Evolutionary conservation across 169 alveolate genomes (phyloP), one percentile per base, ranked within the genome.

Genomic region (Pseudocohnilembus persalinus): DNA sequence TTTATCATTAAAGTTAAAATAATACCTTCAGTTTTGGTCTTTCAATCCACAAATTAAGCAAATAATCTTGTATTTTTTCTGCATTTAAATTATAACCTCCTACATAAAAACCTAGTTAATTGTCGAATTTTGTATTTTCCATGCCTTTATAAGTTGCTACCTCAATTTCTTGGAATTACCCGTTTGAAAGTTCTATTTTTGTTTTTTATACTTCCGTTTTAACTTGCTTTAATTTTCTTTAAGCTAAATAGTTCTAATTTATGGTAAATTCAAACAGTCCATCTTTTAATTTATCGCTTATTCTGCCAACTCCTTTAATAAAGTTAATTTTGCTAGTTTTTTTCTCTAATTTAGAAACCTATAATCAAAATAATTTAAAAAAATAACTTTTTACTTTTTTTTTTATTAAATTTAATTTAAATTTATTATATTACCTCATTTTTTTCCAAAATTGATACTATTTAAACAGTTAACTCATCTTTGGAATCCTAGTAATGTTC

Each of bases 261-360:
- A 79, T 49, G 28, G 84, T 79, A 49, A 79, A 49, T 64, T 79
- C 84, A 20, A 49, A 68, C 11, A 79, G 29, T 11, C 84, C 84
- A 28, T 79, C 84, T 31, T 79, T n/a, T 79, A 79, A 79, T 64
- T 79, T 79, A 0, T 73, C 77, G 29, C 63, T 75, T 49, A 49
- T 49, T 79, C 84, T 79, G 11, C 34, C 15, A 34, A 79, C 64
- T 35, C 64, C 84, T 72, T 79, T 49, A 1, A 79, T 11, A 63
- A 16, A 79, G 29, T 79, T 75, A 0, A 79, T 79, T 79, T 79
- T 79, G n/a, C 32, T 49, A 20, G 84, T 35, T 6, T 73, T 26
- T 79, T 63, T 25, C 24, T 79, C 84, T 27, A 68, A 34, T 0
- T 49, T 28, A 16, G 76, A 74, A 63, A 34, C 64, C 35, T 79